These are phyloP conservation scores for Globisporangium takayamanum DNA, from an alignment of 352 stramenopile species.

Conservation along the genomic window DNA sequence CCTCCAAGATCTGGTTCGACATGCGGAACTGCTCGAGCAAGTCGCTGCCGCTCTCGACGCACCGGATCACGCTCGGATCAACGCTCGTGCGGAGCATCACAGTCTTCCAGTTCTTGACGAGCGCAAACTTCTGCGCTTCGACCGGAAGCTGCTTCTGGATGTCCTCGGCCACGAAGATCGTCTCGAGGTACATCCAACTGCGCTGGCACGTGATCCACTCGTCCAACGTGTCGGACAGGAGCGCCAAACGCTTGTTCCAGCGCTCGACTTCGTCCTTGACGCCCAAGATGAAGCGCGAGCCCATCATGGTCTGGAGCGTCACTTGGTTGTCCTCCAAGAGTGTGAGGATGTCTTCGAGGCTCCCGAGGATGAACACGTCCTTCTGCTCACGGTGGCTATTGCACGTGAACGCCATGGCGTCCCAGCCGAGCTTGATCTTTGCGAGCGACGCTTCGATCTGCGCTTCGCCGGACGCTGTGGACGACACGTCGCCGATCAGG, in stretches of 20 bases:
- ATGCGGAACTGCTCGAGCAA: constrained; percentile 80
- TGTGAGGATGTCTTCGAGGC: constrained; percentile 86
- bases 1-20: constrained; percentile 83
- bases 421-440: constrained; percentile 88
- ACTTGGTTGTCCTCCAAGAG: constrained; percentile 91
- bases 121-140: constrained; percentile 78
- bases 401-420: constrained; percentile 80
- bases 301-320: constrained; percentile 91
- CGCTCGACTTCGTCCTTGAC: constrained; percentile 88
- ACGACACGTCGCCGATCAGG: constrained; percentile 79
- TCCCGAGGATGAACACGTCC: constrained; percentile 88
- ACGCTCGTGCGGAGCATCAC: constrained; percentile 77
- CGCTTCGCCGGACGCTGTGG: constrained; percentile 80
- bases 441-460: constrained; percentile 87
- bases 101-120: constrained; percentile 82
- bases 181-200: constrained; percentile 89
- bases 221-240: constrained; percentile 79
- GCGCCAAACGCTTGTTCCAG: constrained; percentile 85
- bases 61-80: constrained; percentile 71
- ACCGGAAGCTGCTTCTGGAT: constrained; percentile 86
- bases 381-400: constrained; percentile 81
- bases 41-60: constrained; percentile 62
- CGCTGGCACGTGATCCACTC: constrained; percentile 83
- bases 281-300: constrained; percentile 87
- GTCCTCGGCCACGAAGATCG: constrained; percentile 85